Conservation (phyloP, 495 filamentous ascomycete species). For the Penicillium arizonense region DNA sequence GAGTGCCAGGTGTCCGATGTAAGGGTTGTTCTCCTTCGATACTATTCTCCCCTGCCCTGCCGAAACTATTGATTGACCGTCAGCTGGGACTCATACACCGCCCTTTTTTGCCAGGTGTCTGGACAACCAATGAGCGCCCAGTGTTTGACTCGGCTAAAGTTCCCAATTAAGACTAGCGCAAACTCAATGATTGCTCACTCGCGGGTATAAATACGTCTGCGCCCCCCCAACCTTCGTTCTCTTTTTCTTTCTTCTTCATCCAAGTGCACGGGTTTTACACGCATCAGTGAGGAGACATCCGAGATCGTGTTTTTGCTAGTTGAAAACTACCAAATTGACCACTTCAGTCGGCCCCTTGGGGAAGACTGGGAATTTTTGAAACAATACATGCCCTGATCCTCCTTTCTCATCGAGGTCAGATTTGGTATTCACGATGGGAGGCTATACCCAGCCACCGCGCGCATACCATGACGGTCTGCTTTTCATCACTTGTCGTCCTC, state of each 20-base stretch:
- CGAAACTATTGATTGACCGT: too few species aligned
- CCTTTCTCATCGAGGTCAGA: slow-evolving; percentile 21
- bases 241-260: slow-evolving; percentile 47
- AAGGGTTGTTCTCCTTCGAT: too few species aligned
- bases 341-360: slow-evolving; percentile 41
- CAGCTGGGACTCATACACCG: too few species aligned
- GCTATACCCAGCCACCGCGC: background rate
- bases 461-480: slow-evolving; percentile 30
- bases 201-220: slow-evolving; percentile 20
- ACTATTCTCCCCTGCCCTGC: too few species aligned
- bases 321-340: slow-evolving; percentile 58
- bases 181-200: too few species aligned
- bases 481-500: slow-evolving; percentile 45
- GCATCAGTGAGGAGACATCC: slow-evolving; percentile 58
- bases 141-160: too few species aligned
- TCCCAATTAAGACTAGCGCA: slow-evolving; percentile 28
- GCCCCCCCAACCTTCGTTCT: slow-evolving; percentile 11
- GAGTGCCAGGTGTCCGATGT: too few species aligned
- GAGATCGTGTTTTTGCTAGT: slow-evolving; percentile 60
- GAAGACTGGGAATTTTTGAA: slow-evolving; percentile 54
- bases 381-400: slow-evolving; percentile 27
- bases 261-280: slow-evolving; percentile 57
- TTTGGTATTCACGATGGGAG: slow-evolving; percentile 10
- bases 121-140: too few species aligned
- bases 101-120: too few species aligned